Evolutionary conservation across 192 early-diverging fungal genomes (phyloP).

Genomic region (Lobulomyces angularis): DNA sequence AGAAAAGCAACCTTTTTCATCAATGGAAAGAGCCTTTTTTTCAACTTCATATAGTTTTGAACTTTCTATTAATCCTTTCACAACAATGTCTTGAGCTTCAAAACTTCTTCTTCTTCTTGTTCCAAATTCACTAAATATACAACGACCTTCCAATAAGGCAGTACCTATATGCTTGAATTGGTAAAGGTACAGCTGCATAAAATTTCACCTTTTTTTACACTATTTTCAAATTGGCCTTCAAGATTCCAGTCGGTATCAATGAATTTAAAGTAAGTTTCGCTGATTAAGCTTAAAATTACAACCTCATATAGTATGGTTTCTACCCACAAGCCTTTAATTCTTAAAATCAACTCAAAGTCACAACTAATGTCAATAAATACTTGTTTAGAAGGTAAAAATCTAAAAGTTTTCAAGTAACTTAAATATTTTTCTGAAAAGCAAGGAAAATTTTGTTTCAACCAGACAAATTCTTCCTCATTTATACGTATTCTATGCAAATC

Average conservation of each 20-base stretch:
- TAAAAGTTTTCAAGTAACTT: conserved; percentile 41
- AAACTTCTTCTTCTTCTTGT: conserved; percentile 57
- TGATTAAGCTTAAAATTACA: conserved; percentile 51
- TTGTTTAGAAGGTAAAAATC: conserved; percentile 40
- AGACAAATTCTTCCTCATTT: conserved; percentile 20
- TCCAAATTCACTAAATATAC: conserved; percentile 68
- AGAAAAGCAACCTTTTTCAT: conserved; percentile 26
- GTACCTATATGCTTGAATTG: too few species aligned
- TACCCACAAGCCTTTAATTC: conserved; percentile 48
- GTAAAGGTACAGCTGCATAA: too few species aligned
- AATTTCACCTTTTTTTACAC: conserved; percentile 40
- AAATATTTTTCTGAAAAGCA: conserved; percentile 47
- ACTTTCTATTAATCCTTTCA: conserved; percentile 36
- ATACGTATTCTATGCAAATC: too few species aligned
- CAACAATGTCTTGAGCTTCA: conserved; percentile 50
- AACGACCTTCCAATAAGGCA: conserved; percentile 37
- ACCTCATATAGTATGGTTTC: conserved; percentile 70
- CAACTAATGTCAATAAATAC: conserved; percentile 17
- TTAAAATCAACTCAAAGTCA: conserved; percentile 24
- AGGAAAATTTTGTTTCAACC: conserved; percentile 27
- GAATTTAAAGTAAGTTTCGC: conserved; percentile 53
- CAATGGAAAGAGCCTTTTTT: neutral
- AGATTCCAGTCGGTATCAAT: conserved; percentile 60
- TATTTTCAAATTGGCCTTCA: conserved; percentile 40
- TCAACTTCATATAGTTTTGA: too few species aligned